phyloP scores from a whole-genome alignment of 163 green algal genomes.

The Prototheca wickerhamii region DNA sequence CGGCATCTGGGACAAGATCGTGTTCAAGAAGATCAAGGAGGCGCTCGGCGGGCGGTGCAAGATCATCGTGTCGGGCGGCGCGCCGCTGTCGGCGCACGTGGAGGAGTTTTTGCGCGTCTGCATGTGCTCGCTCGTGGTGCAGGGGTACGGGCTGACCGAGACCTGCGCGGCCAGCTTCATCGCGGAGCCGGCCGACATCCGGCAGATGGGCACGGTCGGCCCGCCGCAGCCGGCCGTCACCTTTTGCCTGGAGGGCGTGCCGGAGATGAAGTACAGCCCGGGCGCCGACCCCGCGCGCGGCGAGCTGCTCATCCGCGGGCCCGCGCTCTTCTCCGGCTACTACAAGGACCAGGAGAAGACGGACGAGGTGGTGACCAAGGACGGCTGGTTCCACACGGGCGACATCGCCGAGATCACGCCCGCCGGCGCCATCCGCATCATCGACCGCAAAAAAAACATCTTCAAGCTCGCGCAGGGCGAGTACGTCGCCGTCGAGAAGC shows the following conservation, averaged over 20 bases:
- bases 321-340: constrained; percentile 81
- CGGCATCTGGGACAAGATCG: constrained; percentile 43
- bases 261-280: constrained; percentile 88
- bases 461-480: constrained; percentile 68
- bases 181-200: constrained; percentile 12
- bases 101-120: constrained; percentile 74
- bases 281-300: constrained; percentile 42
- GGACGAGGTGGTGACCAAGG: constrained; percentile 57
- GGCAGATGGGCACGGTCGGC: constrained; percentile 24
- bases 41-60: constrained; percentile 40
- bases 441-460: constrained; percentile 97
- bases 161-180: constrained; percentile 83
- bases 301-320: constrained; percentile 72
- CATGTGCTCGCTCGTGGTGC: constrained; percentile 75
- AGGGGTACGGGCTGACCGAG: constrained; percentile 97
- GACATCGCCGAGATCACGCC: constrained; percentile 53
- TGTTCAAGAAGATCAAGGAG: constrained; percentile 49
- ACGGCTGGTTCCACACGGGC: constrained; percentile 81
- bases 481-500: constrained; percentile 94
- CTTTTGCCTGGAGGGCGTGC: constrained; percentile 73
- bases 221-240: constrained; percentile 41
- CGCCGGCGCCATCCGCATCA: constrained; percentile 71
- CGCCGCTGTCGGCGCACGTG: constrained; percentile 48
- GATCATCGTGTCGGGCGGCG: constrained; percentile 50
- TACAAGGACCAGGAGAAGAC: constrained; percentile 72